Percentiles rank a stretch among this genome's conserved stretches.
Evolutionary conservation across 768 basidiomycete species (phyloP).

Genomic region (Trametes coccinea): DNA sequence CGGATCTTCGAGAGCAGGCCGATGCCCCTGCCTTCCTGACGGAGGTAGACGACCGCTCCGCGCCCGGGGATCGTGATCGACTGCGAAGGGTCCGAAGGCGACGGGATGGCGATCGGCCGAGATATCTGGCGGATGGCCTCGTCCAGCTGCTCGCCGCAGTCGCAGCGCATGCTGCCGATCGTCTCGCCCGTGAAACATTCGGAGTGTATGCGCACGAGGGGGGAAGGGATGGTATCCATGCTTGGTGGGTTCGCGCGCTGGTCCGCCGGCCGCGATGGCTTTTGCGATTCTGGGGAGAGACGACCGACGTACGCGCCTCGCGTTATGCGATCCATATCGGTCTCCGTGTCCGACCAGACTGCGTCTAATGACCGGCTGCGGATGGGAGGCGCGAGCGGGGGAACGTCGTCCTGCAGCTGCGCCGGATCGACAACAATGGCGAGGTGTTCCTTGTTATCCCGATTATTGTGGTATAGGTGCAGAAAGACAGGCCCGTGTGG

Average conservation of each 20-base stretch:
- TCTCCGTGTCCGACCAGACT: constrained; percentile 82
- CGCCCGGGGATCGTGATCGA: constrained; percentile 69
- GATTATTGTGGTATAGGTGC: constrained; percentile 92
- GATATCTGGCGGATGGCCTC: constrained; percentile 93
- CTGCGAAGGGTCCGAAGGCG: constrained; percentile 28
- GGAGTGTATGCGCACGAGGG: constrained; percentile 93
- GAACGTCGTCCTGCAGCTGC: constrained; percentile 60
- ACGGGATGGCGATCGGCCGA: constrained; percentile 56
- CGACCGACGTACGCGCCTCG: constrained; percentile 93
- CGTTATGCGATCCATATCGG: constrained; percentile 89
- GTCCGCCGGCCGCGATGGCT: constrained; percentile 32
- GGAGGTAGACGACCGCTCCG: constrained; percentile 91
- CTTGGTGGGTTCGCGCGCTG: constrained; percentile 15
- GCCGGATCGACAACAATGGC: constrained; percentile 93
- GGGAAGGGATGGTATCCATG: constrained; percentile 52
- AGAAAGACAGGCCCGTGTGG: constrained; percentile 92
- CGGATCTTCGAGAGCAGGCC: constrained; percentile 93
- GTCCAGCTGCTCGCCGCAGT: constrained; percentile 98
- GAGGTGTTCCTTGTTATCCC: constrained; percentile 92
- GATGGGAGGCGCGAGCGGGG: constrained; percentile 51
- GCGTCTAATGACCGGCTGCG: constrained; percentile 81
- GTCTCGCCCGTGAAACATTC: constrained; percentile 99
- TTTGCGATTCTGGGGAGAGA: constrained; percentile 55
- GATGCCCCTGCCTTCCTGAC: constrained; percentile 97
- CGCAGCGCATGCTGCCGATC: constrained; percentile 96